Conservation (phyloP, 2,329 filamentous ascomycete genomes). For the Aspergillus viridinutans region DNA sequence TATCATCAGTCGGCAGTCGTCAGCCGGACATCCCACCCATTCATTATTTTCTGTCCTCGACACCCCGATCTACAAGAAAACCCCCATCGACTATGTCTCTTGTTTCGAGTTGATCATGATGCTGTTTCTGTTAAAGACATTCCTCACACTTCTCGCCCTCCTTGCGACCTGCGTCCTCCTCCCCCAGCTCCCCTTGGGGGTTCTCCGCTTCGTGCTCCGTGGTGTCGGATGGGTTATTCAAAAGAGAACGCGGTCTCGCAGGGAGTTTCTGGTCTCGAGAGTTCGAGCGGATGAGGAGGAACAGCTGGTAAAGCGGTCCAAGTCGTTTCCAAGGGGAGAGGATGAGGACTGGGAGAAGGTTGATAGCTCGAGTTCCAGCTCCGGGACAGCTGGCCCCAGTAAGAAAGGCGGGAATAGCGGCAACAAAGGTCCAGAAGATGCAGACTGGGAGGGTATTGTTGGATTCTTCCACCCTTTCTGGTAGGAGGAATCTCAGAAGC, state of each 20-base stretch:
- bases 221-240: conserved; percentile 58
- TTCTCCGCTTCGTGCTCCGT: conserved; percentile 35
- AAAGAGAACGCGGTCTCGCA: conserved; percentile 61
- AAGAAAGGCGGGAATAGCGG: conserved; percentile 31
- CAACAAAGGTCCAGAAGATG: conserved; percentile 39
- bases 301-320: conserved; percentile 21
- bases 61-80: not conserved
- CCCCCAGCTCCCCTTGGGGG: conserved; percentile 29
- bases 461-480: conserved; percentile 99
- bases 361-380: conserved; percentile 49
- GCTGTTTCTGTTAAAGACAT: conserved; percentile 30
- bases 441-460: conserved; percentile 76
- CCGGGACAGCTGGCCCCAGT: conserved; percentile 41
- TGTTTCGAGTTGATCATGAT: conserved; percentile 19
- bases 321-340: conserved; percentile 32
- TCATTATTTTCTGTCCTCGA: not conserved
- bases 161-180: conserved; percentile 31
- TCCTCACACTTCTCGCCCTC: conserved; percentile 30
- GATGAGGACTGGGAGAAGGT: conserved; percentile 71
- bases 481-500: conserved; percentile 44
- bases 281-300: conserved; percentile 45
- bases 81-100: conserved; percentile 16
- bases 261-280: conserved; percentile 49
- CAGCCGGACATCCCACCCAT: not conserved
- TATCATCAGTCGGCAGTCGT: not conserved